These are phyloP conservation scores for Lentinus tigrinus DNA, from an alignment of 768 basidiomycete genomes.

Conservation along the genomic window DNA sequence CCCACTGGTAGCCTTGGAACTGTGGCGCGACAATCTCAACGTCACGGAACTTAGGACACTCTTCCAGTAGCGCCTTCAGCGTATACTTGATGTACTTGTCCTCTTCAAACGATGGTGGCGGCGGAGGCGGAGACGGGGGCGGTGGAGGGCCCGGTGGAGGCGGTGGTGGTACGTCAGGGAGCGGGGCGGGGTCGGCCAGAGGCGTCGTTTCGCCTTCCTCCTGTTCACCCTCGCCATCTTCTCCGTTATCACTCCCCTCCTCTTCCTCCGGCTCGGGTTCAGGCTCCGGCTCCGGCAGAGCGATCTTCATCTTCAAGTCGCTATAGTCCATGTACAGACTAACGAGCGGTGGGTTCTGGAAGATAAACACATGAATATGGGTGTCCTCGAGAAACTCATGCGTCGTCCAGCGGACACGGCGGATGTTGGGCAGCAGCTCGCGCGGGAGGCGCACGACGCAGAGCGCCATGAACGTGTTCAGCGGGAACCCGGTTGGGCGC, in stretches of 20 bases:
- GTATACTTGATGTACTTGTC: slow-evolving; percentile 1
- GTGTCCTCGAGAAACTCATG: not conserved
- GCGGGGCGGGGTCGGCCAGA: not conserved
- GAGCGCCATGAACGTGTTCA: not conserved
- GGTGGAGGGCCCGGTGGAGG: not conserved
- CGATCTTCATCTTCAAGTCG: not conserved
- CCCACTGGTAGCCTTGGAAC: not conserved
- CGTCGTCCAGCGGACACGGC: slow-evolving; percentile 7
- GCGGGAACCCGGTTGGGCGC: not conserved
- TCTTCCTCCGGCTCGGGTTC: not conserved
- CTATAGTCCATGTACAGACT: not conserved
- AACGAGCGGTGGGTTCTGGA: not conserved
- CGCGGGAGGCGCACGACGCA: not conserved
- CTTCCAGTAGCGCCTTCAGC: not conserved
- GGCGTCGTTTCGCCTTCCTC: not conserved
- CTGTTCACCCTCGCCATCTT: not conserved
- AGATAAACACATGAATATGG: not conserved
- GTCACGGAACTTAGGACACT: slow-evolving; percentile 1
- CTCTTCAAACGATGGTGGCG: not conserved
- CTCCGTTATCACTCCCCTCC: not conserved
- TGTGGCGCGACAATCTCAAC: not conserved
- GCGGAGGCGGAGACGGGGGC: not conserved
- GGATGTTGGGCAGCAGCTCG: slow-evolving; percentile 3
- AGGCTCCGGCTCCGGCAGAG: not conserved
- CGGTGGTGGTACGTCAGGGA: not conserved